Base-by-base conservation (phyloP, 2,329 filamentous ascomycete genomes). In the Penicillium paneum region DNA sequence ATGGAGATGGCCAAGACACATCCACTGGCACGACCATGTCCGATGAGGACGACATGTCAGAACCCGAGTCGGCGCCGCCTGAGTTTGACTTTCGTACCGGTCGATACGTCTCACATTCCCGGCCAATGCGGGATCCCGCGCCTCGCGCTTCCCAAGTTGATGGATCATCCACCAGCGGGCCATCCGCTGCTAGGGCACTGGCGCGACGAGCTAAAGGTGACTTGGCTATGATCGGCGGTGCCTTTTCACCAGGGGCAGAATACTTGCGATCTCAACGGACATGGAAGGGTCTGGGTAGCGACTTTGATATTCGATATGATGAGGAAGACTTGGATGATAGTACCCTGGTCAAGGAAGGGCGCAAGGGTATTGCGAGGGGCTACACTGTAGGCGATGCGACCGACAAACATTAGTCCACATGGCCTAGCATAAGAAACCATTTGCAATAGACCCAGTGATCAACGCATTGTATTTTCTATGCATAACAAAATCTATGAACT, bases 21-120 rank as follows among this genome's bases (percentile, higher is more conserved):
- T 49, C 64, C 13, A 71, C 72, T 38, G 57, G 61, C 39, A 55
- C 53, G 60, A 59, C 61, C 48, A 47, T 60, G 17, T 62, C 69
- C 36, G 64, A 70, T 2, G 76, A 83, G 5, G 79, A 84, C 19
- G 83, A 87, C 41, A 87, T 90, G 65, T 91, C 89, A 1, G 86
- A 89, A 61, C 85, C 81, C 50, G 81, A 84, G 63, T 85, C 83
- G 21, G 81, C 81, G 46, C 83, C 91, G 0, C 94, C 94, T 0
- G 90, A 96, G 65, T 99, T 96, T 64, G 93, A 99, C 72, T 81
- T 97, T 10, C 82, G 93, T 12, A 97, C 92, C 2, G 93, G 93
- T 34, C 86, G 84, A 58, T 90, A 97, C 64, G 85, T 89, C 63
- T 89, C 89, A 55, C 83, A 90, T 52, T 91, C 91, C 5, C 69